Evolutionary conservation across 306 rosid species (phyloP).

Genomic region (Acacia confusa): DNA sequence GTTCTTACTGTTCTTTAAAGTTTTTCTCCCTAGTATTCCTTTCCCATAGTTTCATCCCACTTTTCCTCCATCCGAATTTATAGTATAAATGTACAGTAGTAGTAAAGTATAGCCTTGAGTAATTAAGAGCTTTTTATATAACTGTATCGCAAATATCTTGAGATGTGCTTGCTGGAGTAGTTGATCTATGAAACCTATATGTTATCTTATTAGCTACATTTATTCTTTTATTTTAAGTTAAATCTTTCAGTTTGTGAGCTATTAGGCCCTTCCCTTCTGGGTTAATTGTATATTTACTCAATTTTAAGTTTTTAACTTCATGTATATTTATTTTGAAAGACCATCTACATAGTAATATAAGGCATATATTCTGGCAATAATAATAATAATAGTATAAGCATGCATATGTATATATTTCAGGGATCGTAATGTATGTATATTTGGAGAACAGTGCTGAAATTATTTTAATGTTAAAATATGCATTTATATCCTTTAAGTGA

Average conservation of each 20-base stretch:
- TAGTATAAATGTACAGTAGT: not conserved
- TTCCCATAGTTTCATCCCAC: too few relatives aligned
- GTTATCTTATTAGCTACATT: not conserved
- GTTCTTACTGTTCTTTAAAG: too few relatives aligned
- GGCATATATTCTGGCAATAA: too few relatives aligned
- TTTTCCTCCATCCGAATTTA: too few relatives aligned
- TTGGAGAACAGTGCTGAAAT: too few relatives aligned
- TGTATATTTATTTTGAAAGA: not conserved
- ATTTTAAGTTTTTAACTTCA: not conserved
- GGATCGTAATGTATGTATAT: not conserved
- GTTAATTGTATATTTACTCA: not conserved
- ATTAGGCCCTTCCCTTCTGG: not conserved
- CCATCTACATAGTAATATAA: not conserved
- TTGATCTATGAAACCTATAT: not conserved
- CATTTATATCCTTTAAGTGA: too few relatives aligned
- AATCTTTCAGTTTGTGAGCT: not conserved
- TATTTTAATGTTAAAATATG: too few relatives aligned
- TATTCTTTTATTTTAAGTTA: not conserved
- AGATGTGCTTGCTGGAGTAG: not conserved
- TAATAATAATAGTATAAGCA: too few relatives aligned
- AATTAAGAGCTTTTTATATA: constrained; percentile 27
- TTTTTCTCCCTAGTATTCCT: too few relatives aligned
- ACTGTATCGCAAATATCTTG: constrained; percentile 12
- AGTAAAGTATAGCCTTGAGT: constrained; percentile 12
- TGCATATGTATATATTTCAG: not conserved